A percentile compares a stretch with the other conserved stretches of the same genome.
phyloP scores from a whole-genome alignment of 2,329 filamentous ascomycete species.

The Aureobasidium melanogenum region DNA sequence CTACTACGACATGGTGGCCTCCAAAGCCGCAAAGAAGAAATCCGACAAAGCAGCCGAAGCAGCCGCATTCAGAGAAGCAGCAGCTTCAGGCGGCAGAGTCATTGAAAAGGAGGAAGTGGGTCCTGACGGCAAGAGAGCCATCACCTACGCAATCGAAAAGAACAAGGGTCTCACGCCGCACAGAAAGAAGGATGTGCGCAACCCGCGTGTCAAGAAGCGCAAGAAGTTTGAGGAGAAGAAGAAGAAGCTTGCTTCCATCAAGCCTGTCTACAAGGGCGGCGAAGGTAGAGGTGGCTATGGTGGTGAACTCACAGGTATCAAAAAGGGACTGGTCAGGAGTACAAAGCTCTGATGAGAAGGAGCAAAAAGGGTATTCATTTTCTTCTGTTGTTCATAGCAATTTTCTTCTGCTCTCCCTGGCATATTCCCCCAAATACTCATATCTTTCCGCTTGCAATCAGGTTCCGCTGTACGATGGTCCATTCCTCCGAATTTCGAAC shows the following conservation, averaged over 20 bases:
- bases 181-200: slow-evolving; percentile 87
- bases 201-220: slow-evolving; percentile 96
- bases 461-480: too few relatives aligned
- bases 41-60: slow-evolving; percentile 63
- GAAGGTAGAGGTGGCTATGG: slow-evolving; percentile 78
- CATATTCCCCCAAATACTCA: neutral
- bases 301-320: slow-evolving; percentile 92
- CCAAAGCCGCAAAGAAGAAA: slow-evolving; percentile 57
- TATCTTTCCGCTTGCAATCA: neutral
- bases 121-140: slow-evolving; percentile 80
- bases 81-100: slow-evolving; percentile 50
- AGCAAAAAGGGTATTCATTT: neutral
- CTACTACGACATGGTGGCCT: slow-evolving; percentile 85
- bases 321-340: slow-evolving; percentile 86
- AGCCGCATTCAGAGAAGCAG: slow-evolving; percentile 46
- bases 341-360: slow-evolving; percentile 54
- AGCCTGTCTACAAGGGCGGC: slow-evolving; percentile 75
- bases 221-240: slow-evolving; percentile 93
- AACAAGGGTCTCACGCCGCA: slow-evolving; percentile 90
- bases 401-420: neutral
- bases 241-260: slow-evolving; percentile 90
- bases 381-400: neutral
- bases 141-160: slow-evolving; percentile 90
- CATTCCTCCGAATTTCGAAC: too few relatives aligned
- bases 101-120: slow-evolving; percentile 62